phyloP scores from a whole-genome alignment of 345 rosid genomes.

The Psidium friedrichsthalianum region DNA sequence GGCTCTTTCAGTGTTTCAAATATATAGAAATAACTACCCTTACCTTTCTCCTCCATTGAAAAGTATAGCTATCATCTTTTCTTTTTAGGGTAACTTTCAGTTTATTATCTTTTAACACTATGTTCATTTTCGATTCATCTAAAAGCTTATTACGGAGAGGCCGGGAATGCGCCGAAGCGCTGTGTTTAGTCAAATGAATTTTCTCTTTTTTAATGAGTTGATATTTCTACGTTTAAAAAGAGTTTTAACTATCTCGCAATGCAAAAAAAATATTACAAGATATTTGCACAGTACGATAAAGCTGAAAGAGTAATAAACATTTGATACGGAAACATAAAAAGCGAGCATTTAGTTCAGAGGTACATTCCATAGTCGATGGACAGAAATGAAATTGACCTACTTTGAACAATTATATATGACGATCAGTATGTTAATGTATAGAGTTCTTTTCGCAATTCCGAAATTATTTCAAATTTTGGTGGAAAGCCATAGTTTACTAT shows the following conservation, averaged over 20 bases:
- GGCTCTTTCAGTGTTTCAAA: too few relatives aligned
- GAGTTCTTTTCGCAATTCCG: too few relatives aligned
- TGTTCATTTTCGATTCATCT: background rate
- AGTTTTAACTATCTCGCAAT: rapidly evolving
- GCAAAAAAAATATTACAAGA: background rate
- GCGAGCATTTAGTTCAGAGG: background rate
- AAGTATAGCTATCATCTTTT: background rate
- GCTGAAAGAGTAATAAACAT: background rate
- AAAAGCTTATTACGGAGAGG: background rate
- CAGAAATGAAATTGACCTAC: rapidly evolving
- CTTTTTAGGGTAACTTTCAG: background rate
- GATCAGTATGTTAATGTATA: too few relatives aligned
- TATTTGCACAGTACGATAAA: rapidly evolving
- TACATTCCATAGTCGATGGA: rapidly evolving
- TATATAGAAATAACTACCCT: too few relatives aligned
- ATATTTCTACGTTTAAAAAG: background rate
- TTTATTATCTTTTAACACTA: background rate
- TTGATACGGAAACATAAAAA: background rate
- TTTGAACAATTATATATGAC: too few relatives aligned
- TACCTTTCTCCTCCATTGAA: background rate
- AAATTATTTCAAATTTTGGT: background rate
- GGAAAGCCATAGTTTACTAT: background rate
- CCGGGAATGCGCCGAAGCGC: rapidly evolving
- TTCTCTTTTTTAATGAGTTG: background rate
- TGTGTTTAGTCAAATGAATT: background rate